Evolutionary conservation across 2,329 filamentous ascomycete species (phyloP).

Genomic region (Aspergillus arachidicola): DNA sequence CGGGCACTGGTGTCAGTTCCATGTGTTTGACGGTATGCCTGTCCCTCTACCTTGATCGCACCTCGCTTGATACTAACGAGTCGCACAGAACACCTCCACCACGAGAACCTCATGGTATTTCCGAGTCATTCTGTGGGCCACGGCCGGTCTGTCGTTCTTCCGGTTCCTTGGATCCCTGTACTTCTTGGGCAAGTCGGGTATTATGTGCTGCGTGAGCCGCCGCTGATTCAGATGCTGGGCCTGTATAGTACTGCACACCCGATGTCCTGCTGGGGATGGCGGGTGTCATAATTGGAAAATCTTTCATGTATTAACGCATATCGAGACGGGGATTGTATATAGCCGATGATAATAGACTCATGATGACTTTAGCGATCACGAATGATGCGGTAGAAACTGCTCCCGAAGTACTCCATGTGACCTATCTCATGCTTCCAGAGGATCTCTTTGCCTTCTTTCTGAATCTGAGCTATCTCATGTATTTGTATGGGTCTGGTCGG

Average conservation of each 20-base stretch:
- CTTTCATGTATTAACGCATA: conserved; percentile 6
- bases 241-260: conserved; percentile 1
- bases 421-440: not conserved
- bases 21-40: conserved; percentile 83
- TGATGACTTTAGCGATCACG: not conserved
- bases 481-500: not conserved
- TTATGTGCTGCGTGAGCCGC: conserved; percentile 75
- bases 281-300: conserved; percentile 3
- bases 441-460: not conserved
- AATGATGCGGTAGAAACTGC: not conserved
- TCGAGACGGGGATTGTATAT: conserved; percentile 3
- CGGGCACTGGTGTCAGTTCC: conserved; percentile 78
- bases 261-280: not conserved
- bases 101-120: conserved; percentile 84
- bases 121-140: conserved; percentile 86
- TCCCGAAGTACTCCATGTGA: not conserved
- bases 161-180: conserved; percentile 90
- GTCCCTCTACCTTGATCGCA: not conserved
- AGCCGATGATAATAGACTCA: conserved; percentile 6
- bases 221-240: not conserved
- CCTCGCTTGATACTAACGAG: conserved; percentile 5
- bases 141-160: conserved; percentile 77
- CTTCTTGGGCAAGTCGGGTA: conserved; percentile 92
- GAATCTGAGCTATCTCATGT: not conserved
- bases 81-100: conserved; percentile 64